phyloP scores from a whole-genome alignment of 257 asterid genomes.

The Solanum lycopersicoides region DNA sequence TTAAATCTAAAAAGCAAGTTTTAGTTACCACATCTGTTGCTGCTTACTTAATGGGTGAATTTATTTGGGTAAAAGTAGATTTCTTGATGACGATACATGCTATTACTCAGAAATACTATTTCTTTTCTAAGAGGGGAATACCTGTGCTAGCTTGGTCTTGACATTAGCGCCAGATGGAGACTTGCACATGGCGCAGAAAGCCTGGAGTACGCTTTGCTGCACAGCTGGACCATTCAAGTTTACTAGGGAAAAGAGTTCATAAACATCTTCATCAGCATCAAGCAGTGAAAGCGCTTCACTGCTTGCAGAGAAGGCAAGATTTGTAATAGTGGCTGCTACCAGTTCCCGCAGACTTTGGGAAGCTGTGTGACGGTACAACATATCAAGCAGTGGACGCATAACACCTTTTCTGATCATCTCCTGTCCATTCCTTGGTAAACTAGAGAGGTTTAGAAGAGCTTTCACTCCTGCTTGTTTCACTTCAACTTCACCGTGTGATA shows the following conservation, averaged over 20 bases:
- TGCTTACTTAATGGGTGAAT: neutral
- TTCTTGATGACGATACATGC: neutral
- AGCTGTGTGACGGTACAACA: slow-evolving; percentile 39
- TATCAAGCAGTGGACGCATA: slow-evolving; percentile 36
- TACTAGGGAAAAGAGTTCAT: slow-evolving; percentile 35
- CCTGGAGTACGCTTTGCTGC: slow-evolving; percentile 39
- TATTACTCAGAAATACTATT: neutral
- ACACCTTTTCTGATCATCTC: slow-evolving; percentile 49
- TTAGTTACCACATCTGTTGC: neutral
- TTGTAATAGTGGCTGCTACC: slow-evolving; percentile 31
- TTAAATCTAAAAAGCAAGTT: neutral
- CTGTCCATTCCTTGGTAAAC: slow-evolving; percentile 39
- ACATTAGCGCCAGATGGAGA: slow-evolving; percentile 31
- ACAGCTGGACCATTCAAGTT: slow-evolving; percentile 23
- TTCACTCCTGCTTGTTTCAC: slow-evolving; percentile 32
- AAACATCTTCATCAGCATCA: slow-evolving; percentile 45
- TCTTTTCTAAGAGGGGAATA: neutral
- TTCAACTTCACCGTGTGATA: slow-evolving; percentile 27
- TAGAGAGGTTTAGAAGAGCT: slow-evolving; percentile 48
- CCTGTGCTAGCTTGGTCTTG: slow-evolving; percentile 47
- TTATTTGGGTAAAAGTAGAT: neutral
- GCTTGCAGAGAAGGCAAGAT: slow-evolving; percentile 35
- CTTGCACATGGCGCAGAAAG: slow-evolving; percentile 42
- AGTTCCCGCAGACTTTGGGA: slow-evolving; percentile 32
- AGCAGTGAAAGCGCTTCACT: slow-evolving; percentile 21